Conservation (phyloP, 202 grass and related monocot species). For the Schoenoplectus tabernaemontani region DNA sequence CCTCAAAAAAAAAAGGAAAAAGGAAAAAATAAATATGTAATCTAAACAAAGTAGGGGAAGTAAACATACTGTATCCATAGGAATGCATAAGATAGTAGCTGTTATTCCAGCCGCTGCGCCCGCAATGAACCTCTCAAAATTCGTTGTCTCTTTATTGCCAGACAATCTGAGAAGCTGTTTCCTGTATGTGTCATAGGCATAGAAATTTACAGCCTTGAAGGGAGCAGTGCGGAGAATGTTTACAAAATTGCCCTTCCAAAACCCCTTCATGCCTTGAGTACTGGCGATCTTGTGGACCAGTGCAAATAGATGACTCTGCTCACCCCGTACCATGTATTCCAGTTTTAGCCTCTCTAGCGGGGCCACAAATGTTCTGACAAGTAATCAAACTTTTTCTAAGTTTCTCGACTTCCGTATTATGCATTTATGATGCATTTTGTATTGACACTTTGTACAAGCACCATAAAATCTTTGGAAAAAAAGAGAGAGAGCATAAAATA, state of each 20-base stretch:
- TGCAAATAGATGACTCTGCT: conserved; percentile 80
- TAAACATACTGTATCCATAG: conserved; percentile 91
- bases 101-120: conserved; percentile 85
- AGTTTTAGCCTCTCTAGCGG: conserved; percentile 95
- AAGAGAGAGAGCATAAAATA: background rate
- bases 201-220: conserved; percentile 96
- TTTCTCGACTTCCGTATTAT: background rate
- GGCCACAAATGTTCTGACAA: conserved; percentile 82
- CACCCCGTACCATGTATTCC: conserved; percentile 91
- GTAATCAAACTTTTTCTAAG: background rate
- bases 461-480: background rate
- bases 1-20: background rate
- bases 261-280: conserved; percentile 80
- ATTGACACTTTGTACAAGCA: background rate
- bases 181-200: conserved; percentile 87
- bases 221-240: conserved; percentile 97
- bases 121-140: conserved; percentile 91
- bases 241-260: conserved; percentile 95
- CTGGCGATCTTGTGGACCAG: conserved; percentile 69
- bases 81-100: conserved; percentile 72
- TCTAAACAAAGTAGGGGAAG: background rate
- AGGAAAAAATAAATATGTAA: background rate
- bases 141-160: conserved; percentile 87
- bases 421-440: background rate
- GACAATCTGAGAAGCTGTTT: conserved; percentile 73